These are phyloP conservation scores for Waltiozyma sp. DNA, from an alignment of 1,139 yeast genomes.

Conservation along the genomic window DNA sequence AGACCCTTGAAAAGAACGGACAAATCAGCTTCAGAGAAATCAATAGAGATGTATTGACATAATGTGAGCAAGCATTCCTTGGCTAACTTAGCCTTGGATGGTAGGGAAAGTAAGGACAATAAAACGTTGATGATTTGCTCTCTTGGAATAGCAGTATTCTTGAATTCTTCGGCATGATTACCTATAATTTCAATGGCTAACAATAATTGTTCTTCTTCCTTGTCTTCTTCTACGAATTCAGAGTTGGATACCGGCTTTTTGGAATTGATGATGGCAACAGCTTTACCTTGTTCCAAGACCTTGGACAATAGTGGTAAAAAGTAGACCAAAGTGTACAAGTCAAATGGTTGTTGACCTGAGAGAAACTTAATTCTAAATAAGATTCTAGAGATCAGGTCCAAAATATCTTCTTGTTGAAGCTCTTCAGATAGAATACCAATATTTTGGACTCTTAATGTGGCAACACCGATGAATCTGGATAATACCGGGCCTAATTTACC, in stretches of 20 bases:
- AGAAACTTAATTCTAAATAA: conserved; percentile 68
- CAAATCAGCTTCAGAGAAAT: conserved; percentile 47
- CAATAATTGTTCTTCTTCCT: conserved; percentile 76
- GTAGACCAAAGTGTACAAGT: conserved; percentile 58
- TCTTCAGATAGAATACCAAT: conserved; percentile 31
- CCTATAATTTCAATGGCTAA: conserved; percentile 70
- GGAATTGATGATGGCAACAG: conserved; percentile 39
- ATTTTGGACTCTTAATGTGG: conserved; percentile 45
- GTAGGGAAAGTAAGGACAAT: conserved; percentile 55
- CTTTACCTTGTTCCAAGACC: conserved; percentile 51
- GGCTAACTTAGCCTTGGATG: conserved; percentile 69
- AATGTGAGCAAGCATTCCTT: conserved; percentile 74
- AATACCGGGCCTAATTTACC: conserved; percentile 37
- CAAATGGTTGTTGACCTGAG: conserved; percentile 64
- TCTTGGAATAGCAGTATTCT: conserved; percentile 60
- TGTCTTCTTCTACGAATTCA: conserved; percentile 69
- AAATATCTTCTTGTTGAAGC: conserved; percentile 39
- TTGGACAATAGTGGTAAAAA: conserved; percentile 61
- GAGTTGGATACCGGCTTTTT: conserved; percentile 37
- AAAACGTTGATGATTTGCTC: conserved; percentile 48
- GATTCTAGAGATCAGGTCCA: conserved; percentile 48
- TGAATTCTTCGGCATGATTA: conserved; percentile 65
- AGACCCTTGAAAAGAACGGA: conserved; percentile 46
- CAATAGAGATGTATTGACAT: conserved; percentile 63
- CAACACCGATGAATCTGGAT: conserved; percentile 51